These are phyloP conservation scores for Dryadomyces quercus-mongolicae DNA, from an alignment of 2,329 filamentous ascomycete genomes.

Conservation along the genomic window DNA sequence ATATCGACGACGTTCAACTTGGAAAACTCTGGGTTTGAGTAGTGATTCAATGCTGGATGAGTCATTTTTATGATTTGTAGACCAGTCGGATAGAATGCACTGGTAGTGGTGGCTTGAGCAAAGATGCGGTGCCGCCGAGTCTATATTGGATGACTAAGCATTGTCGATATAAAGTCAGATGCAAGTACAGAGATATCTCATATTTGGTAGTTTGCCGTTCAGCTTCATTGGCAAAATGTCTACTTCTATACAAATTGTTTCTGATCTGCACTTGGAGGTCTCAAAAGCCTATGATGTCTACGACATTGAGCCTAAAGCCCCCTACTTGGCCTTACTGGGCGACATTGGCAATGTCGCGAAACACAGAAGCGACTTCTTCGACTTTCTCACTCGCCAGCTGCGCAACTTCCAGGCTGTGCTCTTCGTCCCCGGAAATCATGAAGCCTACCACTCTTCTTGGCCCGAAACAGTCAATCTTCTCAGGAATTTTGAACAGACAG, in stretches of 20 bases:
- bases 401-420: slow-evolving; percentile 35
- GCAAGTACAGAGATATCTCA: no score
- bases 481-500: slow-evolving; percentile 19
- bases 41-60: no score
- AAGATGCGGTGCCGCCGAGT: no score
- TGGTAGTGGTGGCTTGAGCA: no score
- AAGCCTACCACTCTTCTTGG: slow-evolving; percentile 34
- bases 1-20: background rate
- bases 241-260: background rate
- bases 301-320: slow-evolving; percentile 31
- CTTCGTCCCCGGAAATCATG: slow-evolving; percentile 44
- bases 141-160: no score
- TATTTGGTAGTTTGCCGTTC: no score
- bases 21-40: no score
- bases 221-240: no score
- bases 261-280: background rate
- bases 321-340: slow-evolving; percentile 41
- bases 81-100: no score
- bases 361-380: slow-evolving; percentile 28
- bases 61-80: no score
- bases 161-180: no score
- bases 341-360: slow-evolving; percentile 36
- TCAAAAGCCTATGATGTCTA: slow-evolving; percentile 24
- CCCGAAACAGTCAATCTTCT: slow-evolving; percentile 17
- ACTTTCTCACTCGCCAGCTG: slow-evolving; percentile 36